These are phyloP conservation scores for Colletotrichum camelliae DNA, from an alignment of 2,329 filamentous ascomycete genomes.

Conservation along the genomic window DNA sequence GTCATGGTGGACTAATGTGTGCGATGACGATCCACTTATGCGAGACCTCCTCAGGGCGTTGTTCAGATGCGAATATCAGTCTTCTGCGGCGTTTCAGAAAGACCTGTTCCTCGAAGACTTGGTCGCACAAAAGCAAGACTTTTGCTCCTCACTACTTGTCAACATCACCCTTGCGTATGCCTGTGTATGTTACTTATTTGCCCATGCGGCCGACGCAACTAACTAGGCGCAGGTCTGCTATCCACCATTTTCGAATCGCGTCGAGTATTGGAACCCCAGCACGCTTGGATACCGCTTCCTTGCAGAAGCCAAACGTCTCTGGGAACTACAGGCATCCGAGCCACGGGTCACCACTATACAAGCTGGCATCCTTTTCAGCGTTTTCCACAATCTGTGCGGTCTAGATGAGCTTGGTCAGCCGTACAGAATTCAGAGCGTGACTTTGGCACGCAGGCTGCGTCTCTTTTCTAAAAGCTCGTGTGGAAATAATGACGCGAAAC, in stretches of 20 bases:
- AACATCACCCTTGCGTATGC: slow-evolving; percentile 31
- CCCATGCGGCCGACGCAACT: background rate
- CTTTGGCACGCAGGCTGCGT: slow-evolving; percentile 34
- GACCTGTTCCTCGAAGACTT: slow-evolving; percentile 33
- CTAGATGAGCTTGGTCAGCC: slow-evolving; percentile 41
- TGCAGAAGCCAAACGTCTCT: slow-evolving; percentile 42
- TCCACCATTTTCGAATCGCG: slow-evolving; percentile 28
- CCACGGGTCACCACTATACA: slow-evolving; percentile 39
- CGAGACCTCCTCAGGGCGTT: slow-evolving; percentile 26
- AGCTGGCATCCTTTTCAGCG: slow-evolving; percentile 36
- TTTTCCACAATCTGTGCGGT: slow-evolving; percentile 36
- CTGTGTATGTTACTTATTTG: slow-evolving; percentile 28
- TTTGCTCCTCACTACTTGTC: slow-evolving; percentile 32
- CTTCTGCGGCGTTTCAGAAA: slow-evolving; percentile 27
- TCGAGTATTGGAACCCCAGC: slow-evolving; percentile 40
- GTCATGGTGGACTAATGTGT: slow-evolving; percentile 31
- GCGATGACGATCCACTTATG: slow-evolving; percentile 29
- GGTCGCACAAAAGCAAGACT: slow-evolving; percentile 13
- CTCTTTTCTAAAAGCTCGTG: background rate
- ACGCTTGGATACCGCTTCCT: slow-evolving; percentile 40
- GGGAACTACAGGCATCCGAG: slow-evolving; percentile 37
- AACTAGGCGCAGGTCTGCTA: slow-evolving; percentile 32
- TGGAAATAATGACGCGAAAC: background rate
- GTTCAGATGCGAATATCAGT: slow-evolving; percentile 26
- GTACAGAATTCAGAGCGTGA: slow-evolving; percentile 35